phyloP scores from a whole-genome alignment of 2,329 filamentous ascomycete genomes.

The Daldinia sp. region DNA sequence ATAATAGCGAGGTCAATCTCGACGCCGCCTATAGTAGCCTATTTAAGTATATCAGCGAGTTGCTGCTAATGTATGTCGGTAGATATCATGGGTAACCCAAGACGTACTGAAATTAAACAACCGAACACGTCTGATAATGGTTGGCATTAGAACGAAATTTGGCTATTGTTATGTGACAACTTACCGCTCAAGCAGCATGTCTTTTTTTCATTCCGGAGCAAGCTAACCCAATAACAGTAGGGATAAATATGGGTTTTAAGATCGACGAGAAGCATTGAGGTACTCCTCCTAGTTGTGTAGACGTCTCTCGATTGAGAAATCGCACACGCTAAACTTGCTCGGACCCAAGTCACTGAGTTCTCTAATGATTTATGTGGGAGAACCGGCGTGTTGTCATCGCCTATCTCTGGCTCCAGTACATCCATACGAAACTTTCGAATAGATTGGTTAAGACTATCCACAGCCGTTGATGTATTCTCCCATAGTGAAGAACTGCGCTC shows the following conservation, averaged over 20 bases:
- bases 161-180: background rate
- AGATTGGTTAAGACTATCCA: background rate
- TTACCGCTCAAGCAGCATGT: slow-evolving; percentile 3
- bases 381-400: background rate
- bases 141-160: background rate
- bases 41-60: background rate
- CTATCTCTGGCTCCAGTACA: slow-evolving; percentile 1
- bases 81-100: background rate
- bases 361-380: slow-evolving; percentile 4
- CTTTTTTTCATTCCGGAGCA: background rate
- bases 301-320: slow-evolving; percentile 5
- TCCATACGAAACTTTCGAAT: background rate
- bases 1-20: background rate
- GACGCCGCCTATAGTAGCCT: slow-evolving; percentile 1
- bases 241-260: slow-evolving; percentile 2
- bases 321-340: background rate
- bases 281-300: background rate
- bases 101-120: background rate
- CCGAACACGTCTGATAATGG: background rate
- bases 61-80: background rate
- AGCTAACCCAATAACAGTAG: slow-evolving; percentile 1
- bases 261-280: background rate
- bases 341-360: background rate
- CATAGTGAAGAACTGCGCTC: background rate
- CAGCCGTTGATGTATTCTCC: background rate